A percentile compares a stretch with the other conserved stretches of the same genome.
Evolutionary conservation across 2,329 filamentous ascomycete species (phyloP).

Genomic region (Ophiostoma pallidulum): DNA sequence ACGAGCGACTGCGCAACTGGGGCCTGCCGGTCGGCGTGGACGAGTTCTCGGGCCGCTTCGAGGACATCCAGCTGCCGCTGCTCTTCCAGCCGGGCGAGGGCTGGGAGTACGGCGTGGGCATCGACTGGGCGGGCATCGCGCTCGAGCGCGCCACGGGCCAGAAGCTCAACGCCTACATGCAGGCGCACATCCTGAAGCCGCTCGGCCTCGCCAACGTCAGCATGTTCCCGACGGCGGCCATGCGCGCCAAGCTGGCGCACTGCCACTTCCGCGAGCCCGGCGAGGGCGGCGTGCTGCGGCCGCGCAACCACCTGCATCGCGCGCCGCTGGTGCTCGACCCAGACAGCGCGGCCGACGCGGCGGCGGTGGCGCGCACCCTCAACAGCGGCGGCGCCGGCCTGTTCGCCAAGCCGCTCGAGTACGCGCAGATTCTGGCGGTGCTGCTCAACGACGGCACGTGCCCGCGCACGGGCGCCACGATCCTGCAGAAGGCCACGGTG

Average conservation of each 20-base stretch:
- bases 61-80: conserved; percentile 33
- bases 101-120: conserved; percentile 39
- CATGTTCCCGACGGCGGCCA: conserved; percentile 40
- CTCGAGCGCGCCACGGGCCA: conserved; percentile 33
- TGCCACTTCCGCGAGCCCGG: conserved; percentile 42
- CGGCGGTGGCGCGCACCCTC: conserved; percentile 14
- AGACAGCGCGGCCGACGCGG: conserved; percentile 4
- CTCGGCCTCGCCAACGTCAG: conserved; percentile 36
- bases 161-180: conserved; percentile 34
- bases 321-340: conserved; percentile 11
- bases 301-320: conserved; percentile 26
- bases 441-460: conserved; percentile 52
- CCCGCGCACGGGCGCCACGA: conserved; percentile 40
- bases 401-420: conserved; percentile 33
- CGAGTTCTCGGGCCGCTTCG: conserved; percentile 45
- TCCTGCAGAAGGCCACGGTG: conserved; percentile 46
- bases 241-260: conserved; percentile 42
- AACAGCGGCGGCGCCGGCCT: conserved; percentile 36
- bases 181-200: conserved; percentile 33
- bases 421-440: conserved; percentile 43
- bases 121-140: conserved; percentile 41
- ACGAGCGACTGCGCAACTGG: conserved; percentile 37
- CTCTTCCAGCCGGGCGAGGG: conserved; percentile 35
- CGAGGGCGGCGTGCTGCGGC: conserved; percentile 31
- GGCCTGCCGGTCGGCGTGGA: conserved; percentile 41